Evolutionary conservation across 176 grass and related monocot species (phyloP).

Genomic region (Oryza meridionalis): DNA sequence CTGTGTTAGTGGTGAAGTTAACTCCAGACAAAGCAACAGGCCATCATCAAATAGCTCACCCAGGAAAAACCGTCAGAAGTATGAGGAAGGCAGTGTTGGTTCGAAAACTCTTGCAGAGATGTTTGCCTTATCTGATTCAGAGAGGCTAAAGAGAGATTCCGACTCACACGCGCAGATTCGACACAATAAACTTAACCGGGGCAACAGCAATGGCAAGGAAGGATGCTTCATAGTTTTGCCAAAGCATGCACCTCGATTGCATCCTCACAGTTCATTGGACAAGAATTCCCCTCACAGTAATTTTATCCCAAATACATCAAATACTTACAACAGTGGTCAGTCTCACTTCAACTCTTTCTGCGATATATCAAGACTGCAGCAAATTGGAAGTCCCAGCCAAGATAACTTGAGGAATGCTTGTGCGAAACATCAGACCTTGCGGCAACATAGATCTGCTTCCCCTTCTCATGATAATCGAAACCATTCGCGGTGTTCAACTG

Average conservation of each 20-base stretch:
- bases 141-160: slow-evolving; percentile 43
- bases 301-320: slow-evolving; percentile 27
- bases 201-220: slow-evolving; percentile 39
- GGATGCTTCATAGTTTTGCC: slow-evolving; percentile 63
- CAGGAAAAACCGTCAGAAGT: slow-evolving; percentile 15
- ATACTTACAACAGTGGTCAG: slow-evolving; percentile 25
- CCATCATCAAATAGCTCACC: slow-evolving; percentile 18
- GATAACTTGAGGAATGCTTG: slow-evolving; percentile 33
- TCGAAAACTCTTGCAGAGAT: slow-evolving; percentile 66
- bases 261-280: slow-evolving; percentile 29
- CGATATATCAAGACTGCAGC: slow-evolving; percentile 42
- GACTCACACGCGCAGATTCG: slow-evolving; percentile 7
- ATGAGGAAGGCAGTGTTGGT: slow-evolving; percentile 33
- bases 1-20: slow-evolving; percentile 15
- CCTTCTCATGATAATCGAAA: slow-evolving; percentile 31
- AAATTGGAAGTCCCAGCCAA: slow-evolving; percentile 19
- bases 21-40: slow-evolving; percentile 36
- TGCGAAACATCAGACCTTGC: slow-evolving; percentile 6
- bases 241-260: slow-evolving; percentile 42
- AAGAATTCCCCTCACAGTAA: slow-evolving; percentile 30
- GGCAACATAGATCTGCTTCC: slow-evolving; percentile 26
- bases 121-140: slow-evolving; percentile 71
- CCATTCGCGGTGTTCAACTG: slow-evolving; percentile 20
- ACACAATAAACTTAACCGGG: slow-evolving; percentile 21
- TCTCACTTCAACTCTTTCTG: slow-evolving; percentile 36